Evolutionary conservation across 164 flowering plant genomes (phyloP), one percentile per base, ranked within the genome.

Genomic region (Macadamia tetraphylla): DNA sequence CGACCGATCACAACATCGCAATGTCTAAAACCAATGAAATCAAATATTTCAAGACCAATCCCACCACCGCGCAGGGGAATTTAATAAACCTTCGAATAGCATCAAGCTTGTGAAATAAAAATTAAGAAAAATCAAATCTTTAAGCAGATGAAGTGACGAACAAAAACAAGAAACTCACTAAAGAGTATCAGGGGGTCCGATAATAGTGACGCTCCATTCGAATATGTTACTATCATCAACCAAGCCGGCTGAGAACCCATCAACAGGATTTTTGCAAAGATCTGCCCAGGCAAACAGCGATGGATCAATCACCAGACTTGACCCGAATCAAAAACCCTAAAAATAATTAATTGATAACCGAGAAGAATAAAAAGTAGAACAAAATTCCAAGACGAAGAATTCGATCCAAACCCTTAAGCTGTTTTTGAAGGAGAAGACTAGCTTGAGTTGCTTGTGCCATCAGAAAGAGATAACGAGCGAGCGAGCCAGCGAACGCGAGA

Each of bases 221-320:
- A 89, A 89, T 29, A 89, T 76, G 75, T 88, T 86, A 66, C 35
- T 75, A 59, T 88, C 93, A 56, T 89, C 91, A 0, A 88, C 87
- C 70, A 89, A 76, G 56, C 95, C 95, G 9, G 95, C 95, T 1
- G 93, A 89, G 79, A 89, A 89, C 17, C 96, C 96, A 73, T 88
- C 96, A 29, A 89, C 96, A 6, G 96, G 96, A 53, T 85, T 79
- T 70, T 78, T 88, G 51, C 79, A 76, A 69, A 90, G 96, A 84
- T 88, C 86, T 83, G 77, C 60, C 55, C 61, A 58, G 11, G 30
- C 6, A 57, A 53, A 71, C 6, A 63, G 42, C 6, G 40, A 71
- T 7, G 42, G 29, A 71, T 58, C 29, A 31, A 42, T 46, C 40
- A 13, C 52, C 44, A 29, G 44, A 17, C 29, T 17, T n/a, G 40